Evolutionary conservation across 1,139 yeast species (phyloP), one percentile per base, ranked within the genome.

Genomic region (Yamadazyma taylorii): DNA sequence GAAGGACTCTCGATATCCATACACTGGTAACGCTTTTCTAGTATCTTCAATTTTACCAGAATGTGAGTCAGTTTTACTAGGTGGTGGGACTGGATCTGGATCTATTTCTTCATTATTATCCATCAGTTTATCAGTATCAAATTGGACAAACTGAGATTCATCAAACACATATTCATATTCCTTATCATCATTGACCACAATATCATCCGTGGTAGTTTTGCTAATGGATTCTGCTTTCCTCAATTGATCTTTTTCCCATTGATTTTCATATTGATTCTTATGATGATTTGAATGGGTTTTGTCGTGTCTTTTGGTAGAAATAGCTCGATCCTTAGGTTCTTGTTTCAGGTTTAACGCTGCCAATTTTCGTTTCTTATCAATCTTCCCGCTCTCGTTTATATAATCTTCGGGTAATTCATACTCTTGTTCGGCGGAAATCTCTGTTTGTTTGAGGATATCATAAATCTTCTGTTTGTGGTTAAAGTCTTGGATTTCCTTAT

Each of bases 91-190:
- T 19, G 21, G 21, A 14, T 37, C 39, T 12, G 43, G 46, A 12
- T 55, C 58, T 12, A 53, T 55, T 19, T 49, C 63, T 5, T 35
- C 32, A 4, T 45, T 40, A 4, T 49, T 59, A 16, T 53, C 54
- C 9, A 61, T 67, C 25, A 73, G 67, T 4, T 63, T 58, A 29
- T 76, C 80, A 3, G 69, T 63, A 1, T 78, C 72, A 53, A 85
- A 89, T 27, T 83, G 79, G 23, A 88, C 81, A 48, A 75, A 77
- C 45, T 86, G 90, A 4, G 81, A 70, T 35, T 82, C 82, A 51
- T 90, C 97, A 65, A 86, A 88, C 1, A 89, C 96, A 58, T 76
- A 89, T 19, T 87, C 95, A 52, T 85, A 86, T 25, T 80, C 66
- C 5, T 58, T 74, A 17, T 69, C 67, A 13, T 69, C 70, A 0